Evolutionary conservation across 1,284 basidiomycete species (phyloP).

Genomic region (Heliocybe sulcata): DNA sequence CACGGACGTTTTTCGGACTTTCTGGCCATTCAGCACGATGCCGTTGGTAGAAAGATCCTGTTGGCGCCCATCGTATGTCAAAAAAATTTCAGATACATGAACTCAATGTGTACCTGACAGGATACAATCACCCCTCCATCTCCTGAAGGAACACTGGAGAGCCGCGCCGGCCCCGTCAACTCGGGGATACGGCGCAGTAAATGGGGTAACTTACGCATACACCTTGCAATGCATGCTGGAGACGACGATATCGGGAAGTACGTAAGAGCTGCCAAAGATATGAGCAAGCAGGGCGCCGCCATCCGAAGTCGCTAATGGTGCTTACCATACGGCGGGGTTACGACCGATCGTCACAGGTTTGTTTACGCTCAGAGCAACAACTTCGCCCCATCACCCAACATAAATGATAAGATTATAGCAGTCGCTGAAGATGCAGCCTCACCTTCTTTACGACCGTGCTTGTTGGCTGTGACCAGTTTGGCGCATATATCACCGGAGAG

Average conservation of each 20-base stretch:
- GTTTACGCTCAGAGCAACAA: conserved; percentile 49
- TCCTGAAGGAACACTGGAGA: conserved; percentile 52
- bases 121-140: conserved; percentile 68
- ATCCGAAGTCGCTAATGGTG: neutral
- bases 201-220: conserved; percentile 48
- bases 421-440: conserved; percentile 10
- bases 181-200: neutral
- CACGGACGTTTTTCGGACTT: conserved; percentile 53
- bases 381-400: conserved; percentile 24
- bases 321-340: conserved; percentile 31
- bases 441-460: conserved; percentile 57
- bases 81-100: neutral
- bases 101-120: conserved; percentile 45
- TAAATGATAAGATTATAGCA: too few relatives aligned
- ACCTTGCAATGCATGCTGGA: conserved; percentile 71
- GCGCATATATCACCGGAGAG: conserved; percentile 47
- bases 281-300: neutral
- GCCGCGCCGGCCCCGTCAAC: neutral
- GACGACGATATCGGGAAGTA: conserved; percentile 43
- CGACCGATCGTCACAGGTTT: conserved; percentile 63
- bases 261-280: conserved; percentile 31
- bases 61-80: neutral
- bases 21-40: conserved; percentile 60
- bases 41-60: conserved; percentile 80
- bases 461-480: conserved; percentile 50